A percentile compares a stretch with the other conserved stretches of the same genome.
phyloP scores from a whole-genome alignment of 2,329 filamentous ascomycete species.

The Trichoderma polysporum region DNA sequence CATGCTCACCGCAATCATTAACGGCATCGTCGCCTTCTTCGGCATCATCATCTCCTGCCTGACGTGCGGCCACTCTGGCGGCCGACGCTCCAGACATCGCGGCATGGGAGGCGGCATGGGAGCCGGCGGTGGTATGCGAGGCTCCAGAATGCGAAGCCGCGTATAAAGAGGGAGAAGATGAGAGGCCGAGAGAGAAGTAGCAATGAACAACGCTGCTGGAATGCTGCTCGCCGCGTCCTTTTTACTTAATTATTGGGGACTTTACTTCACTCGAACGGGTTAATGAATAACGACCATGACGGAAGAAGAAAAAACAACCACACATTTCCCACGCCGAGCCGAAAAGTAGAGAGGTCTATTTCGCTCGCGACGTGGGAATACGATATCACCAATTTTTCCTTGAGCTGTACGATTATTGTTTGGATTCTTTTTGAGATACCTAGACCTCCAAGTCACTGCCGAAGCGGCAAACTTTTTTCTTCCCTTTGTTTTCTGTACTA shows the following conservation, averaged over 20 bases:
- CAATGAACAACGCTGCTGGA: background rate
- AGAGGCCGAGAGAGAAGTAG: background rate
- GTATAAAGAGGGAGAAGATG: background rate
- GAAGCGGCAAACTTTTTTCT: background rate
- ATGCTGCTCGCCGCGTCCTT: background rate
- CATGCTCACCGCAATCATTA: constrained; percentile 66
- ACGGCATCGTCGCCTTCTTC: constrained; percentile 63
- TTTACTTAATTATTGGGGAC: background rate
- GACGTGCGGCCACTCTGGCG: constrained; percentile 49
- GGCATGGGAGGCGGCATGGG: background rate
- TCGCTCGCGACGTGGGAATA: background rate
- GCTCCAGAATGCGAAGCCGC: background rate
- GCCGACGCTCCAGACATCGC: background rate
- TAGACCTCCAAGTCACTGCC: background rate
- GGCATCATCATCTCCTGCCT: constrained; percentile 67
- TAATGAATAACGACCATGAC: constrained; percentile 7
- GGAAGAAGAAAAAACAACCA: background rate
- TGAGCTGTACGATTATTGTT: constrained; percentile 21
- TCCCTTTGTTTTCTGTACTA: background rate
- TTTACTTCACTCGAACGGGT: background rate
- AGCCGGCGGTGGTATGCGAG: too few species aligned
- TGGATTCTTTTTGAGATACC: constrained; percentile 13
- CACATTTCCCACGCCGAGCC: background rate
- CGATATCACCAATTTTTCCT: constrained; percentile 8
- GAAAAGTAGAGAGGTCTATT: background rate